Conservation (phyloP, 805 yeast genomes). For the Starmerella tilneyi region DNA sequence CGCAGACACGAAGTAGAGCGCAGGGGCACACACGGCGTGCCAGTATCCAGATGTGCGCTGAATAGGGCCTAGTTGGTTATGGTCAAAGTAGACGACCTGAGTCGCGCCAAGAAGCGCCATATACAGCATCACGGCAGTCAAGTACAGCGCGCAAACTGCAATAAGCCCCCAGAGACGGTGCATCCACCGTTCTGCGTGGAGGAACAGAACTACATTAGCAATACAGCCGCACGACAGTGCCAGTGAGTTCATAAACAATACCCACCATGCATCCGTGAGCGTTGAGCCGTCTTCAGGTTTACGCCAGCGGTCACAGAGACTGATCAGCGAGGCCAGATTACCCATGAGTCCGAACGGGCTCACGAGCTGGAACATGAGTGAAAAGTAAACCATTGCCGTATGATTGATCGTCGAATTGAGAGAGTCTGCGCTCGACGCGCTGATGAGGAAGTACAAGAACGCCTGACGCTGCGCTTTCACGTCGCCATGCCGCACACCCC, state of each 20-base stretch:
- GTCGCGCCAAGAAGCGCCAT: conserved; percentile 40
- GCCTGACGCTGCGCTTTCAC: conserved; percentile 1
- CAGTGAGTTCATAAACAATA: conserved; percentile 49
- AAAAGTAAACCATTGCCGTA: conserved; percentile 1
- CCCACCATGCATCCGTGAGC: conserved; percentile 27
- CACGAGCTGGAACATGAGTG: conserved; percentile 15
- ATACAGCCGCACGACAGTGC: conserved; percentile 54
- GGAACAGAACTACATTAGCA: conserved; percentile 57
- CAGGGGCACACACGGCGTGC: conserved; percentile 60
- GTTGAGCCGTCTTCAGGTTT: not conserved
- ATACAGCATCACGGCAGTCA: conserved; percentile 46
- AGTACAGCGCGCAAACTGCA: conserved; percentile 41
- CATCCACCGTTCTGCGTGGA: conserved; percentile 57
- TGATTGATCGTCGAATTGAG: not conserved
- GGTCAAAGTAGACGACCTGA: conserved; percentile 29
- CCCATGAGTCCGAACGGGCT: conserved; percentile 23
- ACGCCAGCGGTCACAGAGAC: conserved; percentile 23
- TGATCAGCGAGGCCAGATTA: conserved; percentile 19
- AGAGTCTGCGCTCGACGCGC: not conserved
- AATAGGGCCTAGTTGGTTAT: conserved; percentile 14
- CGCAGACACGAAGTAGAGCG: conserved; percentile 51
- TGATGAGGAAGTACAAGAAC: not conserved
- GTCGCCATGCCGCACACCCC: not conserved
- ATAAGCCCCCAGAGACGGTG: conserved; percentile 44
- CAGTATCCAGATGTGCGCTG: conserved; percentile 58